Evolutionary conservation across 169 alveolate genomes (phyloP), one percentile per base, ranked within the genome.

Genomic region (Cyclospora cayetanensis): DNA sequence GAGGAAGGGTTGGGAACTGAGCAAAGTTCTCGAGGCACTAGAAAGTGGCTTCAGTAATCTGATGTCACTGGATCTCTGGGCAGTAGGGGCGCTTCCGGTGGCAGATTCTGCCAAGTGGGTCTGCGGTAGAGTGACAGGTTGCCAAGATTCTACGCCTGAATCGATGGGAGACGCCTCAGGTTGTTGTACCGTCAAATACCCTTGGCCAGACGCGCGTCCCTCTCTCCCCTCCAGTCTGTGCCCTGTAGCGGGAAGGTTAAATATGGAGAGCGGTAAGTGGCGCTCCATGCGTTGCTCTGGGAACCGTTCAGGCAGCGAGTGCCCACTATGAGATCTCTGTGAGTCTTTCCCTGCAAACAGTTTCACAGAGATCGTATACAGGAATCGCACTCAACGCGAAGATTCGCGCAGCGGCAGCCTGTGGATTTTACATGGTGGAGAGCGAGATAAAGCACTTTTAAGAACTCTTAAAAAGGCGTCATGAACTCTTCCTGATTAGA

Each of bases 281-380:
- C 88, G 88, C 68, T 77, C 88, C 88, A 77, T 77, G 29, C 88
- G 88, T 31, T 77, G 63, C 88, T 77, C 88, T 22, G 88, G 88
- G 5, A 50, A 77, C 34, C 88, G 22, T 35, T 77, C 88, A 2
- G 88, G 88, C 41, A 77, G 88, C 42, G 22, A 9, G 18, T 50
- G 66, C 50, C 35, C 43, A 77, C 70, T 18, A 27, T 77, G 70
- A 1, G 27, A 31, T 66, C 34, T 31, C 63, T 46, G 43, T 27
- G 50, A 77, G 7, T 77, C 88, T 50, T 46, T 29, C 39, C 52
- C 66, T 50, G 46, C 42, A 77, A 46, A 46, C n/a, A n/a, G n/a
- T n/a, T n/a, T n/a, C n/a, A n/a, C n/a, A n/a, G n/a, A n/a, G n/a
- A n/a, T n/a, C n/a, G n/a, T n/a, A n/a, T n/a, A n/a, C n/a, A n/a